A percentile compares a stretch with the other conserved stretches of the same genome.
Evolutionary conservation across 345 rosid species (phyloP).

Genomic region (rapeseed (Brassica napus)): Da-Ae NC_063450.1:47792001-47792500

Average conservation of each 20-base stretch:
- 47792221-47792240: neutral
- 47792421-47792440: neutral
- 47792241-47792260: neutral
- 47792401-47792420: conserved; percentile 37
- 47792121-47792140: no score
- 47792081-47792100: no score
- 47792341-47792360: neutral
- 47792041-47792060: no score
- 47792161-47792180: neutral
- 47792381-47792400: conserved; percentile 42
- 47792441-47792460: conserved; percentile 23
- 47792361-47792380: conserved; percentile 23
- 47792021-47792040: no score
- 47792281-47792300: neutral
- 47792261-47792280: neutral
- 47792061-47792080: no score
- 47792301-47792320: neutral
- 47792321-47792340: neutral
- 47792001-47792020: no score
- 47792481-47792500: conserved; percentile 40
- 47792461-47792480: conserved; percentile 38
- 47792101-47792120: no score
- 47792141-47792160: no score
- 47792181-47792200: neutral
- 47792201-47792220: neutral